phyloP scores from a whole-genome alignment of 2,329 filamentous ascomycete species.

The Penicillium sp. region DNA sequence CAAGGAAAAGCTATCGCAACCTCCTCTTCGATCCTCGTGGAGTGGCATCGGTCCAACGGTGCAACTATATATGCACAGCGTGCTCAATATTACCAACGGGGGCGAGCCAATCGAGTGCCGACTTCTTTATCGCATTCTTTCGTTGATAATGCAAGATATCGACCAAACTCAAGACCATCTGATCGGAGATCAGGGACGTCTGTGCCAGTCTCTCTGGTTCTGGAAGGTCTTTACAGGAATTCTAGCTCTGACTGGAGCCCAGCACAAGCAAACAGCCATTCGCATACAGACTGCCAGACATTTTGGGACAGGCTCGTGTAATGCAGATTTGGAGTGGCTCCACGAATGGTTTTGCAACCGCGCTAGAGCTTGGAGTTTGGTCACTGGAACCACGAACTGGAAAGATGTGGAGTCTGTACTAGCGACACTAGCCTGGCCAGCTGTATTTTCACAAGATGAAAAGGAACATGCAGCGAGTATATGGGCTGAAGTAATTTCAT shows the following conservation, averaged over 20 bases:
- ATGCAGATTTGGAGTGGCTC: background rate
- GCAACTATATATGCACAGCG: background rate
- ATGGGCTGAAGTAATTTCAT: too few species aligned
- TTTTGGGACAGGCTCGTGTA: background rate
- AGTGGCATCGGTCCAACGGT: background rate
- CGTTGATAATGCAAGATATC: background rate
- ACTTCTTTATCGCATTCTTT: background rate
- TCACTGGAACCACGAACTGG: background rate
- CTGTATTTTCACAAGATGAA: background rate
- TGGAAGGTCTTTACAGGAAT: background rate
- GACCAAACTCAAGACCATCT: background rate
- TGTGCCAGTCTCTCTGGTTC: background rate
- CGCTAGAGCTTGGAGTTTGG: background rate
- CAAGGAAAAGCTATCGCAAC: background rate
- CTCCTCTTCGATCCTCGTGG: background rate
- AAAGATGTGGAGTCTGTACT: background rate
- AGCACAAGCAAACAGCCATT: background rate
- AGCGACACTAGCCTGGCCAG: background rate
- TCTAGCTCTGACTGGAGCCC: background rate
- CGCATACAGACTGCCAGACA: background rate
- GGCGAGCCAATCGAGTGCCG: background rate
- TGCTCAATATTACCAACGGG: background rate
- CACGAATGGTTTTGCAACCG: background rate
- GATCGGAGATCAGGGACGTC: background rate
- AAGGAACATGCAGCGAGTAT: too few species aligned